Evolutionary conservation across 2,329 filamentous ascomycete genomes (phyloP).

Genomic region (Samsoniella hepiali): DNA sequence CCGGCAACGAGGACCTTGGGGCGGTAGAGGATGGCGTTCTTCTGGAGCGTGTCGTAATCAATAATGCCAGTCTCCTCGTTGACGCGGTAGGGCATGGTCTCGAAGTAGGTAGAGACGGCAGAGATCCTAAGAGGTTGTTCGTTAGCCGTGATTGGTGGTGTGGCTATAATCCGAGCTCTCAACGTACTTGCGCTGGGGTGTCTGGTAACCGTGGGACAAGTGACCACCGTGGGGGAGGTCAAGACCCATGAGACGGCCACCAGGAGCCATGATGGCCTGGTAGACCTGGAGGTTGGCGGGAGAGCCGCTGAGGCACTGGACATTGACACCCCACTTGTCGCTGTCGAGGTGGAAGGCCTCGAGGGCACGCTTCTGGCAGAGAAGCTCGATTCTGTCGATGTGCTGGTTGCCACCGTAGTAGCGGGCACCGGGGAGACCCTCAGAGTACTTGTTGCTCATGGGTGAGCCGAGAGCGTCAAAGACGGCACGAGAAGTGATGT

Average conservation of each 20-base stretch:
- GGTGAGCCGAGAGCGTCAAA: constrained; percentile 94
- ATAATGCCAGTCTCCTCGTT: constrained; percentile 89
- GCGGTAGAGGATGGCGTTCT: constrained; percentile 86
- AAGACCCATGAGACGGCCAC: constrained; percentile 95
- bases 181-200: constrained; percentile 79
- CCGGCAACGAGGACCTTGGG: constrained; percentile 95
- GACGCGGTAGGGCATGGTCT: constrained; percentile 95
- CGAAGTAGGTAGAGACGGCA: constrained; percentile 96
- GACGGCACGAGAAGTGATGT: constrained; percentile 96
- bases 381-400: constrained; percentile 93
- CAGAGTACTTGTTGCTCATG: constrained; percentile 99
- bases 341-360: constrained; percentile 83
- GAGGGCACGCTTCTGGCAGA: constrained; percentile 92
- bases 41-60: constrained; percentile 90
- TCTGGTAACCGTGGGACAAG: constrained; percentile 97
- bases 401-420: constrained; percentile 99
- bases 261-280: constrained; percentile 92
- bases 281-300: constrained; percentile 98
- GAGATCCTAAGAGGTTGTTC: constrained; percentile 63
- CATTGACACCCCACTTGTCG: constrained; percentile 96
- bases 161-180: not conserved
- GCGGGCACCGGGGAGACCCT: constrained; percentile 95
- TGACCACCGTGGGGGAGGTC: constrained; percentile 94
- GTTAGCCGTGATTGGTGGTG: constrained; percentile 1
- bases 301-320: constrained; percentile 88